A percentile compares a stretch with the other conserved stretches of the same genome.
These are phyloP conservation scores for Naganishia randhawae DNA, from an alignment of 768 basidiomycete genomes.

Conservation along the genomic window DNA sequence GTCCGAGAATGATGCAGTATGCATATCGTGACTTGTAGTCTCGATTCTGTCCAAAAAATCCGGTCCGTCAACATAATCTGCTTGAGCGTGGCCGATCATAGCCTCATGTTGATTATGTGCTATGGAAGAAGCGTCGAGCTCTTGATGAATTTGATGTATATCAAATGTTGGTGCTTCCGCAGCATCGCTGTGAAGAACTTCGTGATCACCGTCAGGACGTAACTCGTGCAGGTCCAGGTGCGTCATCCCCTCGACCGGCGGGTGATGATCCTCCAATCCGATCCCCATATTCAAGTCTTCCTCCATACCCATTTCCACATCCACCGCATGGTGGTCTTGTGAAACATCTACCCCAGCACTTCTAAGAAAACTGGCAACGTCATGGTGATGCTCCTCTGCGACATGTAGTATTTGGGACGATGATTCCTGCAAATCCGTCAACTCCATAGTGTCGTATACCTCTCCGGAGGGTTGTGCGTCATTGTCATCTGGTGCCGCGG, in stretches of 20 bases:
- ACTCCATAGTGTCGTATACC: not conserved
- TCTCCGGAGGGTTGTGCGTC: not conserved
- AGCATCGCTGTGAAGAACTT: not conserved
- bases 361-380: constrained; percentile 9
- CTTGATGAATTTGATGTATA: constrained; percentile 19
- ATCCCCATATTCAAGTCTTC: not conserved
- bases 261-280: not conserved
- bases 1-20: not conserved
- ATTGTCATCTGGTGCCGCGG: not conserved
- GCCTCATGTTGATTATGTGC: not conserved
- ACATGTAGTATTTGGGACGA: not conserved
- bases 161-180: constrained; percentile 5
- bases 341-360: constrained; percentile 8
- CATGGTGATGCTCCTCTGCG: not conserved
- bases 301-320: constrained; percentile 2
- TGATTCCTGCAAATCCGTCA: constrained; percentile 3
- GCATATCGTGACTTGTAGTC: not conserved
- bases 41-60: not conserved
- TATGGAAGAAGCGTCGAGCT: constrained; percentile 6
- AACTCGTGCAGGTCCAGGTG: constrained; percentile 1
- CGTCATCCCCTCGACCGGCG: constrained; percentile 2
- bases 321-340: constrained; percentile 8
- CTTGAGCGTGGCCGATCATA: not conserved
- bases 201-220: not conserved
- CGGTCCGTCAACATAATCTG: not conserved